A percentile compares a stretch with the other conserved stretches of the same genome.
Evolutionary conservation across 2,329 filamentous ascomycete species (phyloP).

Genomic region (Botrytis cinerea): DNA sequence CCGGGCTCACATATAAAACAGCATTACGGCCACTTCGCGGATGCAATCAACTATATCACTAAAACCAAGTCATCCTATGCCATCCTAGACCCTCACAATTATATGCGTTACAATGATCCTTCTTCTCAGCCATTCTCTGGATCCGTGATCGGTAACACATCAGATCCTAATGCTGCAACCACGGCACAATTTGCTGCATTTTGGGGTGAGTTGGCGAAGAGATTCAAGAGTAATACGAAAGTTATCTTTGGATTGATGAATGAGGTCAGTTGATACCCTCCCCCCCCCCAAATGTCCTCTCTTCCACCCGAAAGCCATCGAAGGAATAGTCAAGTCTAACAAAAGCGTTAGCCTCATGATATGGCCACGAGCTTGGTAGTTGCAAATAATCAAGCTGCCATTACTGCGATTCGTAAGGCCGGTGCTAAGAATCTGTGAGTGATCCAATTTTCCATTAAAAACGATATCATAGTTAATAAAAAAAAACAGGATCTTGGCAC

Average conservation of each 20-base stretch:
- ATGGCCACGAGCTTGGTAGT: conserved; percentile 51
- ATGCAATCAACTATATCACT: conserved; percentile 54
- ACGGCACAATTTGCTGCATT: conserved; percentile 51
- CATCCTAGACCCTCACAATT: conserved; percentile 55
- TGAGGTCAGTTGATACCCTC: conserved; percentile 32
- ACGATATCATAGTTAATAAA: neutral
- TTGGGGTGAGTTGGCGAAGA: conserved; percentile 51
- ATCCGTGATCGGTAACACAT: conserved; percentile 51
- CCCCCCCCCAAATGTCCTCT: too few species aligned
- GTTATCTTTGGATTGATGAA: conserved; percentile 55
- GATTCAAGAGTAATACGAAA: conserved; percentile 50
- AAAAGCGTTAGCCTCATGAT: conserved; percentile 46
- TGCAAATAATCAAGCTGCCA: conserved; percentile 50
- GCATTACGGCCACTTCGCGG: conserved; percentile 49
- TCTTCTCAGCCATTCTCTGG: conserved; percentile 51
- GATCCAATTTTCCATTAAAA: neutral
- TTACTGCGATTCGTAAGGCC: conserved; percentile 48
- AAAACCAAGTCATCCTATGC: conserved; percentile 49
- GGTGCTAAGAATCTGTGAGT: conserved; percentile 48
- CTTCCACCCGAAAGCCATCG: neutral
- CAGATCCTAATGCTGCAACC: conserved; percentile 49
- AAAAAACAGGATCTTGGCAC: conserved; percentile 46
- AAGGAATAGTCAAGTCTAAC: neutral
- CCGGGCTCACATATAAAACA: conserved; percentile 22
- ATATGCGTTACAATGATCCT: conserved; percentile 57